Evolutionary conservation across 179 eudicot genomes (phyloP), one percentile per base, ranked within the genome.

Genomic region (Vitellaria paradoxa): DNA sequence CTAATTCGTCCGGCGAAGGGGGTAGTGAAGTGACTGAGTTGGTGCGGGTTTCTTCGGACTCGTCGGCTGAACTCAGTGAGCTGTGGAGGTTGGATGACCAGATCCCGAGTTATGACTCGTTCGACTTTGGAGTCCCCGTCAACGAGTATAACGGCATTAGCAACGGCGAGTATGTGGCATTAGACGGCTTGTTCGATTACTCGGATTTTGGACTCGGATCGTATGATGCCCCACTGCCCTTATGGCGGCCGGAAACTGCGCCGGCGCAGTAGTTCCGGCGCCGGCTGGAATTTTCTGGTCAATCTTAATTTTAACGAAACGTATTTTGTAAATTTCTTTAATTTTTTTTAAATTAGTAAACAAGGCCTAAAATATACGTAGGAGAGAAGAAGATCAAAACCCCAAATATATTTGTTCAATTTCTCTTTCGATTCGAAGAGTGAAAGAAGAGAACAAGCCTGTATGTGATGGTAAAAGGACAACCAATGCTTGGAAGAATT

Each of bases 181-280:
- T 90, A 7, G 93, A 85, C 67, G 90, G 87, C 56, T 78, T 91
- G 80, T 91, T 91, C 79, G 91, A 89, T 59, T 76, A 89, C 10
- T 82, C 88, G 37, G 86, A 83, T 81, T 57, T 72, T 1, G 68
- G 77, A 64, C 80, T 75, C 56, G 85, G 82, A 46, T 66, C 85
- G 26, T 79, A 66, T 0, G 88, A 82, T 78, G 68, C 70, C 61
- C 15, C 84, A 6, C 90, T 87, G 72, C 42, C 74, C 70, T 53
- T 72, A 10, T 84, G 86, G 89, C 75, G 82, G 47, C 81, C 90
- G 53, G 89, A 86, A 55, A 63, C 85, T 5, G 30, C 82, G 56
- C 93, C 91, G 53, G 92, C 92, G 53, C 82, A 84, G 53, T 87
- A 78, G 77, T 14, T 47, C 40, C 12, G 14, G 63, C 14, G 69